Evolutionary conservation across 2,329 filamentous ascomycete species (phyloP), one percentile per base, ranked within the genome.

Genomic region (Chaetomiaceae sp.): DNA sequence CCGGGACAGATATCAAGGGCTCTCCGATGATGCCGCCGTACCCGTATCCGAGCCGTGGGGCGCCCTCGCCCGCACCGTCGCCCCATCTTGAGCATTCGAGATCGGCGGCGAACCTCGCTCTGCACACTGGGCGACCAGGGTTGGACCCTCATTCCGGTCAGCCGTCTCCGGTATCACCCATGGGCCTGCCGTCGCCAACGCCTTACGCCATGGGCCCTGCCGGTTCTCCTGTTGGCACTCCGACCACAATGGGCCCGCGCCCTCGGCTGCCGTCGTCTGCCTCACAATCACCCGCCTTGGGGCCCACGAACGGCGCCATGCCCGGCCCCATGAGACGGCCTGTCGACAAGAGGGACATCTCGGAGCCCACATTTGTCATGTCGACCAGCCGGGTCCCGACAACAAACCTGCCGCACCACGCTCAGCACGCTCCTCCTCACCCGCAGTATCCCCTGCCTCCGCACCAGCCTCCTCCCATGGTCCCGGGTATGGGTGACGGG

Each of bases 11-110:
- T 59, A 73, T 75, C 48, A 69, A 72, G 29, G 71, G 71, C 6
- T 78, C 77, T 1, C 75, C 75, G 1, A 70, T 75, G 45, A 74
- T 78, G 72, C 74, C 75, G 6, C 72, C 74, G 1, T 71, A 75
- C 44, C 64, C 66, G 0, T 71, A 74, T 34, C 65, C 69, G 2
- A 65, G 64, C 6, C 58, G 57, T n/a, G 54, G 60, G 1, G 46
- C 51, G 31, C 51, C 60, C 17, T 63, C 65, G 4, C 57, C 60
- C 7, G 51, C 56, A 4, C 49, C 62, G n/a, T 63, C 58, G 7
- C 60, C 58, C 8, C 62, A 54, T 46, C 63, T 64, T 40, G 64
- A 68, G 22, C 60, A 57, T 54, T 66, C 64, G 8, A 61, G 59
- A 12, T 58, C 68, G 2, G 65, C 64, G 19, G 62, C 64, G 11